Evolutionary conservation across 371 early-diverging fungal genomes (phyloP), one percentile per base, ranked within the genome.

Genomic region (Entomophthora muscae): DNA sequence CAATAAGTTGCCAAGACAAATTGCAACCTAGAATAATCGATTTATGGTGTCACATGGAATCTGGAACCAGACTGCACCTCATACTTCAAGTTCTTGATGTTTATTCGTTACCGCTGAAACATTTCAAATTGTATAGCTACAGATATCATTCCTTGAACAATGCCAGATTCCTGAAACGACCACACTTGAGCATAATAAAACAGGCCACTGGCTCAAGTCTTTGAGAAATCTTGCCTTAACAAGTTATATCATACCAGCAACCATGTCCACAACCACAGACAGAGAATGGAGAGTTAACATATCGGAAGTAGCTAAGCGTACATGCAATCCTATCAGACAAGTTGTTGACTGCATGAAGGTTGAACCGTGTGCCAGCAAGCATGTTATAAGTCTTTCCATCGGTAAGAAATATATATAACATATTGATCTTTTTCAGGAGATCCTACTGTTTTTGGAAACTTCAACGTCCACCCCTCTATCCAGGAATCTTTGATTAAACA

Each of bases 381-480:
- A 78, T 1, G 74, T 84, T 63, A 86, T 93, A 69, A 85, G 85
- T 62, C 78, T 93, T 53, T 87, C 91, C 10, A 79, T 92, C 54
- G 90, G 84, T 78, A 72, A 68, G 66, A 51, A 30, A 23, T 2
- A 24, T 27, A 52, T 13, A 51, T 1, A 51, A 62, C n/a, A 3
- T 33, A 27, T 58, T 59, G 12, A 30, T 22, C 59, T 57, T 57
- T 29, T 52, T 10, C 67, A 78, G 83, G 93, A 57, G 93, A 94
- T 70, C 93, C 93, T 10, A 92, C 93, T 3, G 78, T 84, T 33
- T 92, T 88, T 77, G 94, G 92, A 53, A 93, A 94, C 77, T 86
- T 92, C 74, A 85, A 89, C 69, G 77, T 86, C 21, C 79, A 87
- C 68, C 69, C 78, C 23, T 77, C 70, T 55, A 77, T 74, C 57